Base-by-base conservation (phyloP, 192 early-diverging fungal genomes). In the Coemansia sp. region DNA sequence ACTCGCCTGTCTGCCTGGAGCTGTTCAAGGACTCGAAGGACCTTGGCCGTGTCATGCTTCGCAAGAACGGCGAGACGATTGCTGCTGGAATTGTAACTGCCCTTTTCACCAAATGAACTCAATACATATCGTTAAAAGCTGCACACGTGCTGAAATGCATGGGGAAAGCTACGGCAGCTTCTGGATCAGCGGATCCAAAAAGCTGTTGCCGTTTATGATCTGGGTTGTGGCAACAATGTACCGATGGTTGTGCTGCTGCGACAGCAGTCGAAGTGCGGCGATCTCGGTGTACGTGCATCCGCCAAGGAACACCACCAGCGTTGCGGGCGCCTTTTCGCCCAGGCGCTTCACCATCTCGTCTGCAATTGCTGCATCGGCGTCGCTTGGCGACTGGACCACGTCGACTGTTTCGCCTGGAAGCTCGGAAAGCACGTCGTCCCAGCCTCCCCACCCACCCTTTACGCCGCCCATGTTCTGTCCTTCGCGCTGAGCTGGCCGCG, bases 271-370 rank as follows among this genome's bases (percentile, higher is more conserved):
- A n/a, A 95, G 81, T 17, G 97, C 93, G 4, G 95, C 84, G 19
- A 97, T 86, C 79, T 98, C 96, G 4, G 96, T 91, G 31, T 84
- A 90, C 0, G 95, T 97, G 72, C 96, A 97, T 17, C 96, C 96
- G 36, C 96, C 96, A 11, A 98, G 77, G 67, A 97, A 98, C 52
- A 98, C 87, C 1, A 98, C 86, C 42, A 98, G 65, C 7, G 95
- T 96, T 14, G 87, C 83, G 13, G 82, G 76, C 33, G 83, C 74
- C 64, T 88, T 84, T 15, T 82, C 75, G 22, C 74, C 79, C 25
- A 83, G 81, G 30, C 81, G 81, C 60, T 72, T 57, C 23, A 55
- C 64, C 53, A 67, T 47, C 30, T 50, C 60, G 53, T 67, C 70
- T 2, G 60, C 60, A 15, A 42, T 48, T 28, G 56, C 34, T 2